Base-by-base conservation (phyloP, 2,329 filamentous ascomycete species). In the Hypoxylon sp. region DNA sequence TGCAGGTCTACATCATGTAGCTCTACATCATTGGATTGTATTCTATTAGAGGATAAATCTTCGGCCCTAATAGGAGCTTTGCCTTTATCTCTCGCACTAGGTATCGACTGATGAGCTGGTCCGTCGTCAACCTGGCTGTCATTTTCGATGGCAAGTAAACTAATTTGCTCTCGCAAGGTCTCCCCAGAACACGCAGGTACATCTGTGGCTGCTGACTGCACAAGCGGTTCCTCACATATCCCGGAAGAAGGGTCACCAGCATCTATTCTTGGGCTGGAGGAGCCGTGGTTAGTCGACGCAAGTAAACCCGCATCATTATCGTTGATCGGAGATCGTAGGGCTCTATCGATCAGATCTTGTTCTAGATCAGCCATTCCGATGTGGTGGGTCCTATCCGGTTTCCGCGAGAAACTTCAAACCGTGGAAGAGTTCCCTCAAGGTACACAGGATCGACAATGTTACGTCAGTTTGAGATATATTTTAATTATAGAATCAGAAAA, bases 401-500 rank as follows among this genome's bases (percentile, higher is more conserved):
- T 53, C 53, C 17, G 53, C 39, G 33, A 44, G 37, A 47, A 46
- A 48, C 24, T 58, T 44, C 29, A 64, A 39, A 48, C 33, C 14
- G 59, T 33, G 26, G 59, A n/a, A 19, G 47, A 59, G 33, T 37
- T 37, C 51, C 42, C 24, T 48, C 31, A 42, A 54, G 39, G 35
- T 55, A 51, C 33, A 35, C 51, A 19, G 13, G 35, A 63, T 66
- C 69, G 60, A 66, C 50, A 42, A 35, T 47, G 55, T 54, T 58
- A 69, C 69, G 60, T 71, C 62, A 63, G 58, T 66, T 26, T 58
- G 14, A 29, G 37, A 37, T 51, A 54, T 29, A 11, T 8, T 63
- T 68, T 65, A 67, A 70, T 63, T 62, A 66, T 71, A 71, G 69
- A 61, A 64, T 50, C 31, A 26, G 39, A 67, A 58, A 64, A 60